phyloP scores from a whole-genome alignment of 306 rosid genomes.

The Citrullus colocynthis region DNA sequence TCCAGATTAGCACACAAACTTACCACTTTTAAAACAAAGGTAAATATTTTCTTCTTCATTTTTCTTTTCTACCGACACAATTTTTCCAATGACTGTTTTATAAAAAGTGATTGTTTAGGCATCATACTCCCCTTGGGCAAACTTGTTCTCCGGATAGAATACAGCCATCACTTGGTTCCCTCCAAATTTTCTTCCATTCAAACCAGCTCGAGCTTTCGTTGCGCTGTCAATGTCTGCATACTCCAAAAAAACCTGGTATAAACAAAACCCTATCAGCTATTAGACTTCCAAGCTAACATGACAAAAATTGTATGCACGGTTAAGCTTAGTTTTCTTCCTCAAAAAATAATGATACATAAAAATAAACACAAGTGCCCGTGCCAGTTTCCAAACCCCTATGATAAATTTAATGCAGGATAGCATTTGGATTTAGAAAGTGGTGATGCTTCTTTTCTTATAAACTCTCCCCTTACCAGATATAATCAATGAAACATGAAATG shows the following conservation, averaged over 20 bases:
- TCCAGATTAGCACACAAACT: background rate
- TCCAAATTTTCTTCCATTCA: conserved; percentile 82
- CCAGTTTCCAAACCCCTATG: too few species aligned
- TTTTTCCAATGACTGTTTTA: background rate
- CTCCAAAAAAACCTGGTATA: conserved; percentile 74
- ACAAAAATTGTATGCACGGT: background rate
- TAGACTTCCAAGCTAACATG: background rate
- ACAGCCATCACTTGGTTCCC: conserved; percentile 81
- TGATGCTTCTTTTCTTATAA: background rate
- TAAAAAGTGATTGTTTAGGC: conserved; percentile 19
- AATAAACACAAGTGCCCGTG: background rate
- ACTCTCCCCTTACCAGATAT: background rate
- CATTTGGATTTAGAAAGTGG: too few species aligned
- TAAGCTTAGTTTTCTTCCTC: background rate
- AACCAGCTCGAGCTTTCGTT: conserved; percentile 67
- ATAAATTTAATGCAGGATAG: background rate
- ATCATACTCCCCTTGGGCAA: conserved; percentile 76
- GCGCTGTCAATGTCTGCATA: conserved; percentile 74
- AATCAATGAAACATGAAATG: background rate
- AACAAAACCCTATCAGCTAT: background rate
- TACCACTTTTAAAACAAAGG: background rate
- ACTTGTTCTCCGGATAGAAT: conserved; percentile 66
- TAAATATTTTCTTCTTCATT: background rate
- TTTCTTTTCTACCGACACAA: background rate
- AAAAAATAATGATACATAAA: background rate